A percentile compares a stretch with the other conserved stretches of the same genome.
Conservation (phyloP, 306 rosid genomes). For the Vigna mungo region DNA sequence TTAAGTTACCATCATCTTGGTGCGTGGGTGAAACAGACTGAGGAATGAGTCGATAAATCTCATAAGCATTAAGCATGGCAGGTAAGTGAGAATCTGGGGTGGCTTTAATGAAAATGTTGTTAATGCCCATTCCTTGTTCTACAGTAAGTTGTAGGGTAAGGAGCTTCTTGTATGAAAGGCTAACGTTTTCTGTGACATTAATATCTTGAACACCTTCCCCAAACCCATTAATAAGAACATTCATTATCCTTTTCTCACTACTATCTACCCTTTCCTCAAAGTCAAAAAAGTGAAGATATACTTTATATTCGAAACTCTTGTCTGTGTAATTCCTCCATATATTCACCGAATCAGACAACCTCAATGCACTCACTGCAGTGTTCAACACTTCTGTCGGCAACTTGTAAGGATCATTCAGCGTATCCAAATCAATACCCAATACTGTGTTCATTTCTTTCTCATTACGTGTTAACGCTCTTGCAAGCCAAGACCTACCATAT, state of each 20-base stretch:
- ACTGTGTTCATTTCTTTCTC: not conserved
- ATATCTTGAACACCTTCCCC: not conserved
- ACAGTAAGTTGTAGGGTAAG: not conserved
- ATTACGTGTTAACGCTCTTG: not conserved
- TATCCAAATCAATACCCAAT: not conserved
- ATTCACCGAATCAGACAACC: not conserved
- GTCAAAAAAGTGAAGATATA: conserved; percentile 33
- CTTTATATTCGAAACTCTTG: not conserved
- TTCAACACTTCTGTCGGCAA: conserved; percentile 9
- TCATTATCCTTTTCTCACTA: conserved; percentile 5
- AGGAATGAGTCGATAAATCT: not conserved
- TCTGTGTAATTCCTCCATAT: rapidly evolving
- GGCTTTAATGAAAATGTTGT: not conserved
- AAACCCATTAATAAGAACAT: not conserved
- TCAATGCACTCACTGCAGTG: not conserved
- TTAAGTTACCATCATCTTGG: not conserved
- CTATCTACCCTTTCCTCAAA: not conserved
- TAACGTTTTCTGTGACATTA: not conserved
- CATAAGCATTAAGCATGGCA: conserved; percentile 33
- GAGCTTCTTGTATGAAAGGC: not conserved
- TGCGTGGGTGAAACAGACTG: conserved; percentile 15
- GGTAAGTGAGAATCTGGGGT: not conserved
- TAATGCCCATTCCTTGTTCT: not conserved
- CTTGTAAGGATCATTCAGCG: not conserved
- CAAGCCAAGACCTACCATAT: conserved; percentile 24